phyloP scores from a whole-genome alignment of 257 asterid genomes.

The Primulina tabacum region DNA sequence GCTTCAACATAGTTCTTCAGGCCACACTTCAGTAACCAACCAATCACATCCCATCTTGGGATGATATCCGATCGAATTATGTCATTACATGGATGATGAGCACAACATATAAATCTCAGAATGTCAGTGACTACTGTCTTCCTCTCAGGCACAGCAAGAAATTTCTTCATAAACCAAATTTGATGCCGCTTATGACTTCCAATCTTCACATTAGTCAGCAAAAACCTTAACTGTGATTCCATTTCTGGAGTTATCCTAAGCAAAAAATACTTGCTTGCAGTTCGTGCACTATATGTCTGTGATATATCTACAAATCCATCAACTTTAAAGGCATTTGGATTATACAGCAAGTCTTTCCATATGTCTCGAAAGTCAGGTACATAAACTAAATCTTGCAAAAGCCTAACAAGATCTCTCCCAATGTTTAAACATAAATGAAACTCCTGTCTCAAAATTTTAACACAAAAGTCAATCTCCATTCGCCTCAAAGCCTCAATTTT shows the following conservation, averaged over 20 bases:
- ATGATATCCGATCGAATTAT: conserved; percentile 50
- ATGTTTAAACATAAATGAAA: conserved; percentile 62
- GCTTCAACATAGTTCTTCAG: conserved; percentile 58
- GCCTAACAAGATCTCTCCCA: conserved; percentile 82
- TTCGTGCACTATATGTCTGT: conserved; percentile 44
- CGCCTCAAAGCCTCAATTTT: conserved; percentile 43
- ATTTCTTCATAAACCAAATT: conserved; percentile 70
- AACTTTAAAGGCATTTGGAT: conserved; percentile 42
- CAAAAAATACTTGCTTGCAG: conserved; percentile 59
- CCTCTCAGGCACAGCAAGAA: conserved; percentile 48
- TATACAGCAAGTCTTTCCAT: conserved; percentile 68
- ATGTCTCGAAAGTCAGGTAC: conserved; percentile 60
- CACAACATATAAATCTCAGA: conserved; percentile 78
- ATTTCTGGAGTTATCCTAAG: conserved; percentile 84
- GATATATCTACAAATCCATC: conserved; percentile 49
- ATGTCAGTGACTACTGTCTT: conserved; percentile 52
- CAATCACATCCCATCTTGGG: conserved; percentile 81
- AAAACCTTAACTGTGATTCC: conserved; percentile 75
- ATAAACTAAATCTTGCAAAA: conserved; percentile 75
- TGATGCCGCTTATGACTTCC: conserved; percentile 72
- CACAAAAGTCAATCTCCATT: conserved; percentile 61
- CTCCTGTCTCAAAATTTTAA: conserved; percentile 52
- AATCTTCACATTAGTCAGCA: conserved; percentile 62
- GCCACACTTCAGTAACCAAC: conserved; percentile 62
- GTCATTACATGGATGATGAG: conserved; percentile 67